Conservation (phyloP, 2,329 filamentous ascomycete species). For the Diaporthe nobilis region DNA sequence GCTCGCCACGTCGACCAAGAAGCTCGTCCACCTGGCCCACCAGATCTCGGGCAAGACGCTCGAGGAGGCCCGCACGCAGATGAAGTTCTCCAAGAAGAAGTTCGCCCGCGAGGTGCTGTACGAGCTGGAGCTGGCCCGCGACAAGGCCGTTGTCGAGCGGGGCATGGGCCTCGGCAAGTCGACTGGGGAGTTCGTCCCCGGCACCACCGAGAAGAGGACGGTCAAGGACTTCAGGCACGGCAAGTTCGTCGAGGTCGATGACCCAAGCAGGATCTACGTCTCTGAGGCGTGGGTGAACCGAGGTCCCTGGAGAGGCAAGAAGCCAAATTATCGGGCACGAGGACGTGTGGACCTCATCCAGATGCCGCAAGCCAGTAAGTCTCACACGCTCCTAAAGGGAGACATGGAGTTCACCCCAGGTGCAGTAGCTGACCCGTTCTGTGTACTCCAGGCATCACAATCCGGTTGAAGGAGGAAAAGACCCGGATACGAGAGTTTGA, state of each 20-base stretch:
- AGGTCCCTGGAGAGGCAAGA: conserved; percentile 71
- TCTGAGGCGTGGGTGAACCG: conserved; percentile 94
- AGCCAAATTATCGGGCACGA: conserved; percentile 81
- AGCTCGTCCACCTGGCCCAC: conserved; percentile 85
- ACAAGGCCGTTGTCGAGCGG: conserved; percentile 82
- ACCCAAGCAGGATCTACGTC: conserved; percentile 89
- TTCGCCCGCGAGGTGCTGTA: conserved; percentile 83
- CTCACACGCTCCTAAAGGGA: background rate
- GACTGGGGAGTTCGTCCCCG: conserved; percentile 53
- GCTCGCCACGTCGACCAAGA: conserved; percentile 91
- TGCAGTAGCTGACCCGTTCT: conserved; percentile 12
- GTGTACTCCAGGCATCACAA: conserved; percentile 73
- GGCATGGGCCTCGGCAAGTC: conserved; percentile 83
- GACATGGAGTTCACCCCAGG: background rate
- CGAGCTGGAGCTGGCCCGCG: conserved; percentile 85
- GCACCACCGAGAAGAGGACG: conserved; percentile 66
- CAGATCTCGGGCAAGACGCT: conserved; percentile 96
- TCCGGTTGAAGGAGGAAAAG: conserved; percentile 94
- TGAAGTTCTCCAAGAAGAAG: conserved; percentile 96
- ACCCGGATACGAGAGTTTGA: conserved; percentile 86
- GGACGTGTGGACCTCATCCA: conserved; percentile 78
- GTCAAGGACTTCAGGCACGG: conserved; percentile 84
- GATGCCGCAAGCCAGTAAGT: conserved; percentile 82
- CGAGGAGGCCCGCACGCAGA: conserved; percentile 93
- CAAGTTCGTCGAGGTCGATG: conserved; percentile 76